Conservation (phyloP, 768 basidiomycete genomes). For the Lepiota venenata region DNA sequence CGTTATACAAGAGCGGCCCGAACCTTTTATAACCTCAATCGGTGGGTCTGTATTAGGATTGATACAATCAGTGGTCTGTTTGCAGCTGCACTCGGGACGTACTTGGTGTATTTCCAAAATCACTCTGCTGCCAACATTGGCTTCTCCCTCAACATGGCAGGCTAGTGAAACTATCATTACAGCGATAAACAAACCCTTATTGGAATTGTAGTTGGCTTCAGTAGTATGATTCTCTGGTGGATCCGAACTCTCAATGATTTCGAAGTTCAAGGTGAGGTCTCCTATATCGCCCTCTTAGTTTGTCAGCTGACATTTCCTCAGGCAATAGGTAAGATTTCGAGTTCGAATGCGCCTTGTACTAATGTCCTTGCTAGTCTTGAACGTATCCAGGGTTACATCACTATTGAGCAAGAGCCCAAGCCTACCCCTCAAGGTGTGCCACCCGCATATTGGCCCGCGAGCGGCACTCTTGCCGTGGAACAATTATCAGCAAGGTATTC, state of each 20-base stretch:
- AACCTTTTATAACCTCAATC: slow-evolving; percentile 47
- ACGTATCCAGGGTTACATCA: slow-evolving; percentile 63
- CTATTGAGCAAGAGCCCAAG: slow-evolving; percentile 55
- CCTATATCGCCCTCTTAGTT: background rate
- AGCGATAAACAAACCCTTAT: background rate
- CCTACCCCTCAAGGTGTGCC: slow-evolving; percentile 37
- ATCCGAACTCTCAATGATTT: slow-evolving; percentile 39
- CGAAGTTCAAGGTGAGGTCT: slow-evolving; percentile 32
- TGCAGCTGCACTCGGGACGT: slow-evolving; percentile 45
- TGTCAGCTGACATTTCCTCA: background rate
- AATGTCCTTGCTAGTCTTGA: slow-evolving; percentile 38
- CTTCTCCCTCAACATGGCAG: slow-evolving; percentile 54
- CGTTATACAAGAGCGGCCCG: slow-evolving; percentile 40
- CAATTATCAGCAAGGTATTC: slow-evolving; percentile 55
- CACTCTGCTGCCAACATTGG: slow-evolving; percentile 40
- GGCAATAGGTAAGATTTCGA: slow-evolving; percentile 12
- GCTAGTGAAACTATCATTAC: slow-evolving; percentile 14
- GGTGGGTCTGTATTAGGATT: slow-evolving; percentile 45
- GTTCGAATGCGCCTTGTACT: background rate
- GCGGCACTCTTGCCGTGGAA: slow-evolving; percentile 50
- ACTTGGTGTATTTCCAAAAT: slow-evolving; percentile 43
- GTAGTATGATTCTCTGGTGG: slow-evolving; percentile 50
- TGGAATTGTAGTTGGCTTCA: slow-evolving; percentile 41
- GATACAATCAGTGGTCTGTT: slow-evolving; percentile 56
- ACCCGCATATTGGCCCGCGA: slow-evolving; percentile 66